Base-by-base conservation (phyloP, 106 monocot genomes). In the Chionographis japonica region DNA sequence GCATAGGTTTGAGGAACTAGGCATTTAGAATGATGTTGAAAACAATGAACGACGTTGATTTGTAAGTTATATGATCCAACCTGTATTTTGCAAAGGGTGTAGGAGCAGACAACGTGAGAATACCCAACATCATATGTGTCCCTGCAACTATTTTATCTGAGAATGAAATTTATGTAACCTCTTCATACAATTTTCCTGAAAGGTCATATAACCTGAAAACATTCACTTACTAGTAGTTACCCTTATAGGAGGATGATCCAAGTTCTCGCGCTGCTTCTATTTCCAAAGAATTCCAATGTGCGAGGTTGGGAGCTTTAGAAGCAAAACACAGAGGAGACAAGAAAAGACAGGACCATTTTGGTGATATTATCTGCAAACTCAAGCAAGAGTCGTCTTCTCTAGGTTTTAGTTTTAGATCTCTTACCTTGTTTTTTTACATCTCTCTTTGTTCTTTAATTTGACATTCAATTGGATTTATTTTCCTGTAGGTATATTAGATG, bases 321-420 rank as follows among this genome's bases (percentile, higher is more conserved):
- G 98, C 93, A 76, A 98, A 98, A 74, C 64, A 79, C 57, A 83
- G 61, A 54, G 79, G 78, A 65, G 81, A 88, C 62, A 85, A 69
- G 72, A 81, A 71, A 72, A 91, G 70, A 36, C 87, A 93, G 68
- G 66, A 80, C 3, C 76, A 79, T 56, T 85, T 71, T 73, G 63
- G 77, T 58, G 63, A 58, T 18, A 75, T 86, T 52, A 90, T 98
- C 51, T 62, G 50, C 58, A 81, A 78, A 71, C 75, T 90, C 35
- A 85, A 79, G 64, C 80, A 75, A 75, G 80, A 87, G 63, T 62
- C 89, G 62, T 61, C 79, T 73, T 70, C 72, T 13, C 74, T 90
- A 77, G 95, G 91, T 95, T 63, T 52, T 64, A 27, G 39, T 58
- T 3, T 39, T 66, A 38, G 11, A 54, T 46, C 58, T 68, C 12